phyloP scores from a whole-genome alignment of 2,329 filamentous ascomycete genomes.

The Raffaelea arxii region DNA sequence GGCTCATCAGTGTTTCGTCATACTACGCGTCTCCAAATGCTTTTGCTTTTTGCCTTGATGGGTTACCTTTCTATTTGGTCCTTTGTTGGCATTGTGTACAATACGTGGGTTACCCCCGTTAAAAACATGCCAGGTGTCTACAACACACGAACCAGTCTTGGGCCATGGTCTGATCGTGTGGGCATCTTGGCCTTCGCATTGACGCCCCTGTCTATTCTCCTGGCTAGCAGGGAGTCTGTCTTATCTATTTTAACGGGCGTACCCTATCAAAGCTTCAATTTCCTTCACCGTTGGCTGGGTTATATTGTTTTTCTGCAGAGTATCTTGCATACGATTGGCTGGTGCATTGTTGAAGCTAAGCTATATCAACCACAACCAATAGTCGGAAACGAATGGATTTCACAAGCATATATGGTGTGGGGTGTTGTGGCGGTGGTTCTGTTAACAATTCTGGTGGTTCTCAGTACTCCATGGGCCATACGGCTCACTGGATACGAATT shows the following conservation, averaged over 20 bases:
- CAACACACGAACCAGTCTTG: slow-evolving; percentile 57
- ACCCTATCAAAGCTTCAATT: slow-evolving; percentile 69
- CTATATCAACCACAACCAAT: slow-evolving; percentile 36
- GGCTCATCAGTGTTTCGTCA: slow-evolving; percentile 52
- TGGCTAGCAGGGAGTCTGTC: slow-evolving; percentile 60
- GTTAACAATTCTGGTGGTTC: slow-evolving; percentile 47
- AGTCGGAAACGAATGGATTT: slow-evolving; percentile 46
- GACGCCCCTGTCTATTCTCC: slow-evolving; percentile 58
- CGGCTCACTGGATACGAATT: slow-evolving; percentile 58
- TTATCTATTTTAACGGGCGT: slow-evolving; percentile 62
- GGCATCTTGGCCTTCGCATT: slow-evolving; percentile 65
- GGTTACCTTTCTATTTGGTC: slow-evolving; percentile 58
- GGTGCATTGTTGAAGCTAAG: slow-evolving; percentile 30
- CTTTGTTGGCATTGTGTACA: slow-evolving; percentile 60
- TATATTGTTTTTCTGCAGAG: slow-evolving; percentile 63
- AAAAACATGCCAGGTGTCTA: slow-evolving; percentile 41
- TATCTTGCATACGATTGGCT: slow-evolving; percentile 59
- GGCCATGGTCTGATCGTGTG: slow-evolving; percentile 59
- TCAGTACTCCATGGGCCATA: slow-evolving; percentile 44
- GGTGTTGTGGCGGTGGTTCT: slow-evolving; percentile 60
- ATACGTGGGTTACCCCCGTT: slow-evolving; percentile 61
- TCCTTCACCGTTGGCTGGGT: slow-evolving; percentile 67
- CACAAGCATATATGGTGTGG: slow-evolving; percentile 61
- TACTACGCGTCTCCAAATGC: slow-evolving; percentile 58
- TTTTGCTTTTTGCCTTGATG: slow-evolving; percentile 46